Evolutionary conservation across 2,329 filamentous ascomycete genomes (phyloP).

Genomic region (Neofusicoccum kwambonambiense): DNA sequence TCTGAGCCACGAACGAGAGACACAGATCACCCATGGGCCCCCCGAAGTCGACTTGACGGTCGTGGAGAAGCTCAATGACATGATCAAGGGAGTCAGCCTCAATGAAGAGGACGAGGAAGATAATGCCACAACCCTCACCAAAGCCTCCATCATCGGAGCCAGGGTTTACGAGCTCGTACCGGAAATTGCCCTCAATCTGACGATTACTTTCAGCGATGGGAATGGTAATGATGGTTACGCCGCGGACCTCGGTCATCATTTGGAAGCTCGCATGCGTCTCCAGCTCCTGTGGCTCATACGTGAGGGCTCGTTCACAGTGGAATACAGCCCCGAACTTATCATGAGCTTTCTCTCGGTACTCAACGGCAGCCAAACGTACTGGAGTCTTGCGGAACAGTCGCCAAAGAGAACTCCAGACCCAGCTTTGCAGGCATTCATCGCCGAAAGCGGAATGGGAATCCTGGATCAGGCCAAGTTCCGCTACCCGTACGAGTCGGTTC

Average conservation of each 20-base stretch:
- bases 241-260: background rate
- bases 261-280: constrained; percentile 13
- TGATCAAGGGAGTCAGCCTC: constrained; percentile 3
- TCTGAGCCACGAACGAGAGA: constrained; percentile 32
- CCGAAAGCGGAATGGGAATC: constrained; percentile 53
- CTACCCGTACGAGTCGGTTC: constrained; percentile 81
- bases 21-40: constrained; percentile 21
- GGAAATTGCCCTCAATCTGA: constrained; percentile 2
- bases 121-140: constrained; percentile 1
- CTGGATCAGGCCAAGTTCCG: constrained; percentile 70
- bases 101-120: constrained; percentile 14
- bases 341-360: constrained; percentile 65
- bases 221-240: background rate
- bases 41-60: background rate
- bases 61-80: constrained; percentile 11
- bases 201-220: background rate
- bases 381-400: constrained; percentile 30
- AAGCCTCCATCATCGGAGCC: background rate
- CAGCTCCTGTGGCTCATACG: constrained; percentile 68
- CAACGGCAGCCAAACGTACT: constrained; percentile 45
- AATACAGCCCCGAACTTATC: constrained; percentile 72
- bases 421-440: constrained; percentile 53
- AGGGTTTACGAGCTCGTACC: constrained; percentile 4
- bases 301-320: constrained; percentile 63
- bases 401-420: constrained; percentile 28